phyloP scores from a whole-genome alignment of 768 basidiomycete genomes.

The Hortiboletus campestris region DNA sequence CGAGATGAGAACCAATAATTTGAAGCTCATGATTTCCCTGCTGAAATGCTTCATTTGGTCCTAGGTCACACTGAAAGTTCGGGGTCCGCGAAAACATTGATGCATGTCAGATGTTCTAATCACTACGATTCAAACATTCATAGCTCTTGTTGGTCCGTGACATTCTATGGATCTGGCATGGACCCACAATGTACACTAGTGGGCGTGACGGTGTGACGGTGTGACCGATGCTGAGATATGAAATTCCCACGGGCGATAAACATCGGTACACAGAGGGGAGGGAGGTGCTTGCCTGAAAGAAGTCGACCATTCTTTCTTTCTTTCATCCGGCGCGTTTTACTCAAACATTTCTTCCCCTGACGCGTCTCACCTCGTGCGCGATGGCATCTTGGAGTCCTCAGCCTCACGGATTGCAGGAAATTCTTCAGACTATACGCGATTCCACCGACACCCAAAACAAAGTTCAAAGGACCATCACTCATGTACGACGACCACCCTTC shows the following conservation, averaged over 20 bases:
- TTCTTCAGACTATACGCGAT: constrained; percentile 87
- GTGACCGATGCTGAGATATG: constrained; percentile 35
- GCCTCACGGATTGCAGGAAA: constrained; percentile 84
- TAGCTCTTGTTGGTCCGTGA: too few relatives aligned
- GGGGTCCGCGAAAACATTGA: too few relatives aligned
- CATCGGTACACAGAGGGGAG: constrained; percentile 32
- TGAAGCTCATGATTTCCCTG: too few relatives aligned
- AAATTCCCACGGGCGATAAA: constrained; percentile 35
- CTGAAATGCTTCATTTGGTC: too few relatives aligned
- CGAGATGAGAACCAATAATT: too few relatives aligned
- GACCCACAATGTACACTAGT: background rate
- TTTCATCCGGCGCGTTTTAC: constrained; percentile 32
- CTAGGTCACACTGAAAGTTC: too few relatives aligned
- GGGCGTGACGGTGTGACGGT: constrained; percentile 22
- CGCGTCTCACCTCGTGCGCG: constrained; percentile 37
- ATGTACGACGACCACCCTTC: constrained; percentile 48
- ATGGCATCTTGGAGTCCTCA: constrained; percentile 83
- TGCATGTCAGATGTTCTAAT: too few relatives aligned
- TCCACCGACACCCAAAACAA: constrained; percentile 79
- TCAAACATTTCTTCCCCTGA: constrained; percentile 14
- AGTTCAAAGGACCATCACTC: constrained; percentile 76
- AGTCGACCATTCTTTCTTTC: constrained; percentile 18
- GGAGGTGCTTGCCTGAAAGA: constrained; percentile 11
- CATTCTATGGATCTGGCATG: too few relatives aligned
- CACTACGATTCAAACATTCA: too few relatives aligned